Evolutionary conservation across 345 rosid species (phyloP).

Genomic region (Salix koriyanagi): DNA sequence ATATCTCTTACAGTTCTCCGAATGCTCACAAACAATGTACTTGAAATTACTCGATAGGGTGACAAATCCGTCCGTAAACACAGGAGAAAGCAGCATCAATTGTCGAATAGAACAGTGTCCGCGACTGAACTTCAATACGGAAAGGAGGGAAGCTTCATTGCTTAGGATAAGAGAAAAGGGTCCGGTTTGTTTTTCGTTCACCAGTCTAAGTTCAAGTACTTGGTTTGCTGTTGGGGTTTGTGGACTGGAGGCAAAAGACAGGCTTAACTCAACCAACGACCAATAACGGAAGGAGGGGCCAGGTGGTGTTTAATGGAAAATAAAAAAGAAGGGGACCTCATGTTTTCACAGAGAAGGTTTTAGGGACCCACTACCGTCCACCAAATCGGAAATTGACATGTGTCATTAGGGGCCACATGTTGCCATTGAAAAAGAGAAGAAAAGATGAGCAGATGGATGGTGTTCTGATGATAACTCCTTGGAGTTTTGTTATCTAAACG

Average conservation of each 20-base stretch:
- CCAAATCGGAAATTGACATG: slow-evolving; percentile 11
- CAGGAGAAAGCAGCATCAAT: not conserved
- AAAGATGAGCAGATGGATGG: not conserved
- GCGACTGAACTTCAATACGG: not conserved
- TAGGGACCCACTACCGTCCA: slow-evolving; percentile 10
- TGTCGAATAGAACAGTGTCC: not conserved
- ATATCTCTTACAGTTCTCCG: too few relatives aligned
- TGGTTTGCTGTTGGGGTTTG: slow-evolving; percentile 13
- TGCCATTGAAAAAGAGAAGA: not conserved
- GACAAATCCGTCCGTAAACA: not conserved
- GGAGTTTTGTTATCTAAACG: not conserved
- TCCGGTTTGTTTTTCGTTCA: not conserved
- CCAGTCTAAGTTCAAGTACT: not conserved
- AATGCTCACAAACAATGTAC: not conserved
- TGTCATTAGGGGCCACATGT: slow-evolving; percentile 8
- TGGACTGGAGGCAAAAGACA: slow-evolving; percentile 16
- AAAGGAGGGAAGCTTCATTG: not conserved
- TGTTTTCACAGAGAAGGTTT: not conserved
- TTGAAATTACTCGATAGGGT: not conserved
- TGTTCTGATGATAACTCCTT: not conserved
- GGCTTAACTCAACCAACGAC: slow-evolving; percentile 23
- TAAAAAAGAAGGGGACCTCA: not conserved
- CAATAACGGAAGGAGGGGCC: slow-evolving; percentile 18
- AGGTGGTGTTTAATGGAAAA: slow-evolving; percentile 1
- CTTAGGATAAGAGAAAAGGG: not conserved